These are phyloP conservation scores for Butyriboletus loyo DNA, from an alignment of 768 basidiomycete genomes.

Conservation along the genomic window DNA sequence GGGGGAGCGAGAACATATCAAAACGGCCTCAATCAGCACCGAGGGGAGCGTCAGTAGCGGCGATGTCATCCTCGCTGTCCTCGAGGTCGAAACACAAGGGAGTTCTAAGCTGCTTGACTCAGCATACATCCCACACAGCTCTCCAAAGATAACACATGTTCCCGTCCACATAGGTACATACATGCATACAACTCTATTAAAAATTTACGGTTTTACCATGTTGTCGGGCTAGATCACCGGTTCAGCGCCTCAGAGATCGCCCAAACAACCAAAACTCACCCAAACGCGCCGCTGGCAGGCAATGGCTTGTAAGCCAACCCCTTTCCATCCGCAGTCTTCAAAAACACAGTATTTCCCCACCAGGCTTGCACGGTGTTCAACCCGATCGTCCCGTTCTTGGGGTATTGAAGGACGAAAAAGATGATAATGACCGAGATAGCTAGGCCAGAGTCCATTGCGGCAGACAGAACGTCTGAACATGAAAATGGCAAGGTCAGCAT, in stretches of 20 bases:
- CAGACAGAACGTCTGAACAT: slow-evolving; percentile 58
- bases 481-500: slow-evolving; percentile 14
- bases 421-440: slow-evolving; percentile 54
- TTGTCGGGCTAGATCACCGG: slow-evolving; percentile 2
- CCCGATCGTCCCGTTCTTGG: slow-evolving; percentile 58
- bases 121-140: neutral
- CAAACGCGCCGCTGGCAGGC: slow-evolving; percentile 21
- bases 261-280: slow-evolving; percentile 16
- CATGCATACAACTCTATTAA: neutral
- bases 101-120: neutral
- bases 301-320: slow-evolving; percentile 11
- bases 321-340: slow-evolving; percentile 21
- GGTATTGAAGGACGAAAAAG: slow-evolving; percentile 66
- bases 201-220: slow-evolving; percentile 1
- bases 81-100: neutral
- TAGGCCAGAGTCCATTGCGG: slow-evolving; percentile 69
- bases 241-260: neutral
- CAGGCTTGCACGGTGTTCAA: slow-evolving; percentile 49
- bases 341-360: slow-evolving; percentile 64
- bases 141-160: too few species aligned
- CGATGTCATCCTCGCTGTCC: neutral
- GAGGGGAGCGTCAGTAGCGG: slow-evolving; percentile 30
- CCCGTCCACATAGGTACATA: too few species aligned
- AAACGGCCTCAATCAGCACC: slow-evolving; percentile 41
- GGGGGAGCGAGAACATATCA: slow-evolving; percentile 29